Conservation (phyloP, 495 filamentous ascomycete genomes). For the Penicillium dipodomyicola region DNA sequence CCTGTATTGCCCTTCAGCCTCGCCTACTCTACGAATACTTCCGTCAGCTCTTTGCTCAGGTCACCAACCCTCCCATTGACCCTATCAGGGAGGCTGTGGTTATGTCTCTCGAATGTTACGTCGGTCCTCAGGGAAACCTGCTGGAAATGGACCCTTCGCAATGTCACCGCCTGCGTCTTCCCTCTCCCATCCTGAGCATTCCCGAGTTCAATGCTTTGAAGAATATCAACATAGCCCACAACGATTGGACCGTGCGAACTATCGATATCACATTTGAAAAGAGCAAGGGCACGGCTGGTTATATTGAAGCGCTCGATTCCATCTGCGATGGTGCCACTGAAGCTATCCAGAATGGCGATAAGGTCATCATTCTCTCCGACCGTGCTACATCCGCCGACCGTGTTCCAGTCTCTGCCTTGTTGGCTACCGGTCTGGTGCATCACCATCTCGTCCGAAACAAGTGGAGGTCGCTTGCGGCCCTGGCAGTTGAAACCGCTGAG, state of each 20-base stretch:
- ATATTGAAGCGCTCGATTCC: constrained; percentile 81
- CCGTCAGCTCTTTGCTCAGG: constrained; percentile 97
- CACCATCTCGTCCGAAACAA: constrained; percentile 97
- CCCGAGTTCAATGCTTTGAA: constrained; percentile 88
- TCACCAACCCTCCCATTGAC: constrained; percentile 98
- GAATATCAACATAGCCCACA: constrained; percentile 71
- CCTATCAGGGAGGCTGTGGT: constrained; percentile 98
- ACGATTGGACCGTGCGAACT: constrained; percentile 85
- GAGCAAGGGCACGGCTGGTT: constrained; percentile 77
- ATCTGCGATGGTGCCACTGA: constrained; percentile 87
- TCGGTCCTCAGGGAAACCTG: constrained; percentile 95
- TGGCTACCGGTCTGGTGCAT: constrained; percentile 94
- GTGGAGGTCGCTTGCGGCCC: constrained; percentile 85
- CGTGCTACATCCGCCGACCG: constrained; percentile 80
- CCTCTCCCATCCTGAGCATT: constrained; percentile 88
- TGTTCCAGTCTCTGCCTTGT: constrained; percentile 81
- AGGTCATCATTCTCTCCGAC: constrained; percentile 88
- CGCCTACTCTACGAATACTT: constrained; percentile 97
- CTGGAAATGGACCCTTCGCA: constrained; percentile 92
- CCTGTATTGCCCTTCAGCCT: constrained; percentile 85
- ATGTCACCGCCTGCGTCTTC: constrained; percentile 81
- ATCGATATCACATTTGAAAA: constrained; percentile 98
- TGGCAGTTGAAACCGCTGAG: constrained; percentile 93
- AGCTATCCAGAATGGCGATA: constrained; percentile 80
- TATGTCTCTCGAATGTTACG: constrained; percentile 98